phyloP scores from a whole-genome alignment of 768 basidiomycete genomes.

The Termitomyces sp. region DNA sequence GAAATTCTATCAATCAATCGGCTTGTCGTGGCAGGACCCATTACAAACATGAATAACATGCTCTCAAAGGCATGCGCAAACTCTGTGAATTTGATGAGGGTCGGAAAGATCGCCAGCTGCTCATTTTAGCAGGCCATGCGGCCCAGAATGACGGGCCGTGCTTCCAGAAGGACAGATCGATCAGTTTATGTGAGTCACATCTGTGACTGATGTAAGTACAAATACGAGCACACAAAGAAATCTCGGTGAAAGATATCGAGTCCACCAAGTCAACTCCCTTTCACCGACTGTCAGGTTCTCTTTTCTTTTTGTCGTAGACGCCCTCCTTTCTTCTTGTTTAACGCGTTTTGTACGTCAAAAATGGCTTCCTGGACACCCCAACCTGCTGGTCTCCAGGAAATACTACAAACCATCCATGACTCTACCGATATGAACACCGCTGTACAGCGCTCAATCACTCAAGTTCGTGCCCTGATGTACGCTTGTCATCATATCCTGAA shows the following conservation, averaged over 20 bases:
- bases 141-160: background rate
- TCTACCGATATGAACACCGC: conserved; percentile 77
- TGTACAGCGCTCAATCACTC: conserved; percentile 77
- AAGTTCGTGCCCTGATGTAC: conserved; percentile 43
- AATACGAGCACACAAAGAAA: conserved; percentile 20
- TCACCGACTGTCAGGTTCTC: conserved; percentile 19
- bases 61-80: background rate
- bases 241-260: conserved; percentile 19
- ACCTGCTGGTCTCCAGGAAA: conserved; percentile 83
- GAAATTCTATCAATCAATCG: background rate
- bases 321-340: conserved; percentile 20
- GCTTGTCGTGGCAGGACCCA: background rate
- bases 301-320: conserved; percentile 16
- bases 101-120: background rate
- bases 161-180: conserved; percentile 10
- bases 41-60: background rate
- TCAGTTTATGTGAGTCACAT: conserved; percentile 15
- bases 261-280: conserved; percentile 7
- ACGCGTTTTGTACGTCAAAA: conserved; percentile 36
- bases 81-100: background rate
- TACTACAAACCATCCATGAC: conserved; percentile 86
- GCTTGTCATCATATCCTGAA: conserved; percentile 17
- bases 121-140: background rate
- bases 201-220: conserved; percentile 9
- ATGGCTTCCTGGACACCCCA: conserved; percentile 83